Conservation (phyloP, 75 land plant genomes). For the Cryptomeria japonica region DNA sequence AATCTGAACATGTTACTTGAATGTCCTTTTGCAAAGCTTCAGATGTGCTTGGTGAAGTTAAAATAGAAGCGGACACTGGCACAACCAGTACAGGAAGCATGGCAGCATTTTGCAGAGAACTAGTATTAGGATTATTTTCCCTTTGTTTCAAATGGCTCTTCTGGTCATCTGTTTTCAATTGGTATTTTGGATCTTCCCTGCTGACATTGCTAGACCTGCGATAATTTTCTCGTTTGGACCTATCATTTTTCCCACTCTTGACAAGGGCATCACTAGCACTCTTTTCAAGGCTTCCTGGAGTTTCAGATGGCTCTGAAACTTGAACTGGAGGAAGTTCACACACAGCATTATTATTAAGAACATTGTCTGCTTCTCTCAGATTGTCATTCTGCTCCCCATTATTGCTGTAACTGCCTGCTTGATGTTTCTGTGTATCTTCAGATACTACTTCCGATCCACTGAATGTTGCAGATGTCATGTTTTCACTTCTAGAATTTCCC, state of each 20-base stretch:
- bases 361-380: neutral
- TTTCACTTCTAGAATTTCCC: neutral
- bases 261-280: neutral
- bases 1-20: neutral
- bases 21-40: constrained; percentile 6
- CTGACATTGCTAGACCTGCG: neutral
- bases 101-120: neutral
- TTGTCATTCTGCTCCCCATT: neutral
- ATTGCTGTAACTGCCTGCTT: neutral
- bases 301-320: neutral
- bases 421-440: neutral
- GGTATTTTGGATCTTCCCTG: constrained; percentile 3
- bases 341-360: neutral
- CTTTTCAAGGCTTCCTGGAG: neutral
- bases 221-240: neutral
- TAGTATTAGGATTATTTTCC: neutral
- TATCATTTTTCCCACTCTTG: neutral
- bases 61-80: neutral
- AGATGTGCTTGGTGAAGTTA: neutral
- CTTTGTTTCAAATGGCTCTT: neutral
- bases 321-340: neutral
- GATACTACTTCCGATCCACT: neutral
- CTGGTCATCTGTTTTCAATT: neutral
- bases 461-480: neutral
- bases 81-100: neutral